Conservation (phyloP, 108 stramenopile species). For the Mayamaea pseudoterrestris region DNA sequence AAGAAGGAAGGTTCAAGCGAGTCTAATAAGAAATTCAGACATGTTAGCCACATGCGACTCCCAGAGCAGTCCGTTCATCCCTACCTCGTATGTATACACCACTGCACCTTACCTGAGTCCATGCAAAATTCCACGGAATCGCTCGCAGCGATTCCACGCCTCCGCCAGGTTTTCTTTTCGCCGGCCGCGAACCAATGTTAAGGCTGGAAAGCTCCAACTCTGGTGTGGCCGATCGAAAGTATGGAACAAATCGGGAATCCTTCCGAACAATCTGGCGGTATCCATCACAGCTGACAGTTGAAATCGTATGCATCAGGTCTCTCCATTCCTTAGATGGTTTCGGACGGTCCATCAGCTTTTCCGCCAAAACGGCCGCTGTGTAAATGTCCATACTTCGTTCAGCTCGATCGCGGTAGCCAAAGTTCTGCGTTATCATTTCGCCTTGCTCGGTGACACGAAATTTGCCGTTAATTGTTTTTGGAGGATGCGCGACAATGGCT, state of each 20-base stretch:
- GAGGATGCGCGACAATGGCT: conserved; percentile 88
- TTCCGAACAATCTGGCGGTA: conserved; percentile 83
- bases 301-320: conserved; percentile 70
- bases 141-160: conserved; percentile 93
- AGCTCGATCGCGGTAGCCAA: conserved; percentile 80
- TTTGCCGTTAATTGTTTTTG: conserved; percentile 92
- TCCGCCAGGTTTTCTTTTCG: conserved; percentile 88
- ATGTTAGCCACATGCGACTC: too few relatives aligned
- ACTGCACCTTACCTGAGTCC: too few relatives aligned
- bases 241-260: conserved; percentile 89
- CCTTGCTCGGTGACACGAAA: conserved; percentile 99
- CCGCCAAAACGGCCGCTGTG: conserved; percentile 89
- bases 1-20: conserved; percentile 85
- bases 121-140: conserved; percentile 98
- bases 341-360: conserved; percentile 46
- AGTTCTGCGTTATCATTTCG: conserved; percentile 98
- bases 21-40: too few relatives aligned
- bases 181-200: conserved; percentile 96
- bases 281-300: conserved; percentile 73
- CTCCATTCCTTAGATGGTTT: conserved; percentile 66
- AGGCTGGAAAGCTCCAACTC: conserved; percentile 82
- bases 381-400: conserved; percentile 92
- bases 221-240: conserved; percentile 95
- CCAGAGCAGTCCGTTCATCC: too few relatives aligned
- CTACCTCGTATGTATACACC: too few relatives aligned